Base-by-base conservation (phyloP, 2,329 filamentous ascomycete species). In the Aspergillus ustus region DNA sequence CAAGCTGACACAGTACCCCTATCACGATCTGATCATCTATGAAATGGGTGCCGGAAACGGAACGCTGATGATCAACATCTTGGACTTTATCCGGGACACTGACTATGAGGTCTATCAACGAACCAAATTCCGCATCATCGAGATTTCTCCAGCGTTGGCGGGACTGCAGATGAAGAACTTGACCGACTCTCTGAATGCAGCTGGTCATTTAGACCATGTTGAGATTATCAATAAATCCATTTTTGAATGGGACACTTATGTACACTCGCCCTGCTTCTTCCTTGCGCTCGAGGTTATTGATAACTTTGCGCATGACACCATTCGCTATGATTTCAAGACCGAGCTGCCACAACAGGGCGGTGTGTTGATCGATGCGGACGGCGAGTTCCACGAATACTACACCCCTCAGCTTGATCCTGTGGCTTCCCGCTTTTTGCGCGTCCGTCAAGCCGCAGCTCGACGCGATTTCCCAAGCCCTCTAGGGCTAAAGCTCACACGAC, bases 11-110 rank as follows among this genome's bases (percentile, higher is more conserved):
- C 87, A 92, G 59, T 98, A 95, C 75, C 95, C 95, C 2, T 97
- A 98, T 82, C 89, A 97, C 78, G 95, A 99, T 78, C 86, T 99
- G 56, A 91, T 96, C 70, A 96, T 99, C 76, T 99, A 97, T 84
- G 95, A 99, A 77, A 96, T 99, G 91, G 95, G 95, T 56, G 95
- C 95, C 44, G 95, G 95, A 70, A 94, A 97, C 71, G 95, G 95
- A 65, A 99, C 96, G 0, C 86, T 99, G 74, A 99, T 99, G 95
- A 85, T 95, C 74, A 99, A 99, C 77, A 93, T 99, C 61, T 85
- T 99, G 64, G 94, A 99, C 82, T 97, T 96, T 77, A 96, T 99
- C 75, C 91, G 93, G 65, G 89, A 91, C 67, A 85, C 89, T 49
- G 91, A 98, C 70, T 92, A 93, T 0, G 91, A 93, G 66, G 94